Evolutionary conservation across 164 flowering plant species (phyloP), one percentile per base, ranked within the genome.

Genomic region (Platanus orientalis): DNA sequence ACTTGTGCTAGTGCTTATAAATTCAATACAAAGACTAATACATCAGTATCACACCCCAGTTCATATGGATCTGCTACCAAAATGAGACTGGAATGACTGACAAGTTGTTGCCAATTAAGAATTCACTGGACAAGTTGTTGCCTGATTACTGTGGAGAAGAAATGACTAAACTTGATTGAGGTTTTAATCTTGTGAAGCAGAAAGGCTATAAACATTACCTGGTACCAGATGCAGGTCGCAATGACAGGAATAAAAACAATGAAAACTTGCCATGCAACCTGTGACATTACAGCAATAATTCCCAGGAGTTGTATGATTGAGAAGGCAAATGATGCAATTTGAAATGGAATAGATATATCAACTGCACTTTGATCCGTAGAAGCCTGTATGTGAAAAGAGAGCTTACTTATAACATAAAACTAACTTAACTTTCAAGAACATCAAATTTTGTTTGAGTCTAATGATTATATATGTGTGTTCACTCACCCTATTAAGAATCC

Each of bases 281-380:
- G 99, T 21, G 92, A 88, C 93, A 91, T 86, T n/a, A 95, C 96
- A 54, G 76, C 94, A 67, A 95, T 74, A 52, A 87, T 79, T 54
- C 92, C 97, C 9, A 89, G 57, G 17, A 95, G 88, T 58, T 83
- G 87, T 59, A 95, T 89, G 19, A 74, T 44, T 7, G 87, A 58
- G 69, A 73, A 79, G 19, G 87, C 90, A 76, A 83, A 60, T 3
- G 63, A 2, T 20, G 75, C 86, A 55, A 86, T 65, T 74, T 64
- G 73, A 70, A 0, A 62, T 3, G 88, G 75, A 56, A 95, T 77
- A 63, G 34, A 54, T 71, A 78, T 6, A 71, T 95, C 99, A 47
- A 88, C 83, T 7, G 86, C 82, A 72, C 84, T 86, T 79, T 91
- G 99, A 78, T 94, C 99, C 10, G 93, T 86, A 40, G 99, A 91